These are phyloP conservation scores for Viola pubescens DNA, from an alignment of 441 rosid species.

Conservation along the genomic window DNA sequence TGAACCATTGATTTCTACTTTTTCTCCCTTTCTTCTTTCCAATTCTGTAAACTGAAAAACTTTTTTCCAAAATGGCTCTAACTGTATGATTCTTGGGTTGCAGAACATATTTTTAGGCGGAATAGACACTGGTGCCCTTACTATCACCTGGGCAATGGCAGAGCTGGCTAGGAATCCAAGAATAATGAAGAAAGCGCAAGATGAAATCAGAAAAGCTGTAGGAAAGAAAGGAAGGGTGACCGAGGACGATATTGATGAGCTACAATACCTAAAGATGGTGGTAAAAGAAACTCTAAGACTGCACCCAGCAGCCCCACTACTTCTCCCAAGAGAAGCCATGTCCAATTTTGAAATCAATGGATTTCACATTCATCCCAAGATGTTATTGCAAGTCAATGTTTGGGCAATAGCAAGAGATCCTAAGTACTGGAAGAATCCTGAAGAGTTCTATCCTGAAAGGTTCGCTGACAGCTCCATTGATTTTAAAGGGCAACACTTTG, in stretches of 20 bases:
- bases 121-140: conserved; percentile 26
- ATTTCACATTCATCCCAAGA: conserved; percentile 28
- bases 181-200: conserved; percentile 30
- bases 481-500: conserved; percentile 20
- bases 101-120: conserved; percentile 33
- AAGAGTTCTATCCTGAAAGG: conserved; percentile 36
- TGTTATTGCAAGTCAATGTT: conserved; percentile 27
- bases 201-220: conserved; percentile 15
- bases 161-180: conserved; percentile 27
- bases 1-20: too few species aligned
- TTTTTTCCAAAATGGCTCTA: too few species aligned
- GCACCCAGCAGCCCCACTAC: conserved; percentile 31
- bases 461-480: conserved; percentile 22
- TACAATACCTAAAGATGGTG: conserved; percentile 26
- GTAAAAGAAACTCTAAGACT: conserved; percentile 37
- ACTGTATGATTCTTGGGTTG: neutral
- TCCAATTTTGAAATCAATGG: conserved; percentile 23
- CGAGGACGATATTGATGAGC: conserved; percentile 20
- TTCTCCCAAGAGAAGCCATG: conserved; percentile 29
- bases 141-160: conserved; percentile 35
- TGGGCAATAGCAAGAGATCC: conserved; percentile 40
- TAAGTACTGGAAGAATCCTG: conserved; percentile 29
- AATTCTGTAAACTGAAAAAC: too few species aligned
- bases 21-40: too few species aligned
- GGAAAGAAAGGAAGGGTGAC: conserved; percentile 23